Percentiles rank a stretch among this genome's conserved stretches.
Conservation (phyloP, 2,329 filamentous ascomycete species). For the Neocatenulostroma microsporum region DNA sequence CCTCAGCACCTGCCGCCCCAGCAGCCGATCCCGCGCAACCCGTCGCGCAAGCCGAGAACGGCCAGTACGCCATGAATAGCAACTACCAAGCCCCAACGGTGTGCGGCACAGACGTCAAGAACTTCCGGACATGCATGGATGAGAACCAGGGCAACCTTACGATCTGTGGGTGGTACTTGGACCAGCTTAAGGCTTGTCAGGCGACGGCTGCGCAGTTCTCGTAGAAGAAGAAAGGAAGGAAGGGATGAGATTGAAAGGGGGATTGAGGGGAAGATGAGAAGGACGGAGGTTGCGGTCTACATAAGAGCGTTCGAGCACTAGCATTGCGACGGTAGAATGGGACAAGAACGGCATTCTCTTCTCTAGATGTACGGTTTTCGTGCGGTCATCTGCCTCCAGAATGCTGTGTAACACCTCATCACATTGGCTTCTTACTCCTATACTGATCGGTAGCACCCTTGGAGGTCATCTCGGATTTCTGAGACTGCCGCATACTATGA, state of each 20-base stretch:
- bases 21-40: conserved; percentile 27
- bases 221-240: conserved; percentile 25
- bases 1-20: conserved; percentile 40
- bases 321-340: too few relatives aligned
- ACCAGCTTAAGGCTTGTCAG: conserved; percentile 62
- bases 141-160: conserved; percentile 89
- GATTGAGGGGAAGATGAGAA: neutral
- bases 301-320: too few relatives aligned
- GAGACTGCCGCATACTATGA: too few relatives aligned
- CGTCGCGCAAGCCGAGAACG: conserved; percentile 26
- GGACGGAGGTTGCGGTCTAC: too few relatives aligned
- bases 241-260: neutral
- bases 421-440: too few relatives aligned
- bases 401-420: too few relatives aligned
- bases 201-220: conserved; percentile 38
- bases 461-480: too few relatives aligned
- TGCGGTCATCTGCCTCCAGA: too few relatives aligned
- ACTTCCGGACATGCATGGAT: conserved; percentile 94
- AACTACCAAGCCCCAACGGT: conserved; percentile 36
- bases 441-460: too few relatives aligned
- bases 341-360: too few relatives aligned
- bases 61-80: conserved; percentile 22
- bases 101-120: conserved; percentile 71
- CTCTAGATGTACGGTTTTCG: too few relatives aligned
- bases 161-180: conserved; percentile 96